Percentiles rank a stretch among this genome's conserved stretches.
phyloP scores from a whole-genome alignment of 768 basidiomycete species.

The Suillus variegatus region DNA sequence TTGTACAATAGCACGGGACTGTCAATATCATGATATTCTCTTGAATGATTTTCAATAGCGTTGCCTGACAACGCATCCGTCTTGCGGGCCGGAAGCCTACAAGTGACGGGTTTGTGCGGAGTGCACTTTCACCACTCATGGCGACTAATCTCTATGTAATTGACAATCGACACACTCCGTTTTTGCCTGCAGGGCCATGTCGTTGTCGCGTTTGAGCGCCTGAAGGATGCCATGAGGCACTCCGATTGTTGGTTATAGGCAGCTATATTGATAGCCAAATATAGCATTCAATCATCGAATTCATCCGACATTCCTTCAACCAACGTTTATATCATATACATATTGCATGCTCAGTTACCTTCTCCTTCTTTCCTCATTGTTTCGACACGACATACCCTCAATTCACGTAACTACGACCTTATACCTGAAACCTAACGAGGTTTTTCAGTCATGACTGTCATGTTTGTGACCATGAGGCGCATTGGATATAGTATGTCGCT shows the following conservation, averaged over 20 bases:
- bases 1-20: conserved; percentile 16
- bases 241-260: too few relatives aligned
- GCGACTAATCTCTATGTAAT: background rate
- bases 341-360: background rate
- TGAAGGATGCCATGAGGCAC: background rate
- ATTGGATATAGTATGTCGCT: conserved; percentile 48
- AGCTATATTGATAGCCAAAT: conserved; percentile 3
- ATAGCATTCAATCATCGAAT: background rate
- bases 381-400: background rate
- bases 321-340: background rate
- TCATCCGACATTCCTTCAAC: background rate
- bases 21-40: background rate
- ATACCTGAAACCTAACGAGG: conserved; percentile 5
- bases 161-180: too few relatives aligned
- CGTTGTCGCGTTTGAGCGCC: background rate
- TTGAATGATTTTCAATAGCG: background rate
- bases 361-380: background rate
- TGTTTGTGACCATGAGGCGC: conserved; percentile 58
- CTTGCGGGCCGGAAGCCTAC: too few relatives aligned
- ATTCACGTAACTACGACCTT: background rate
- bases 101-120: background rate
- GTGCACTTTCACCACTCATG: background rate
- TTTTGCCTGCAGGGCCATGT: background rate
- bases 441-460: conserved; percentile 52
- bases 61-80: too few relatives aligned